phyloP scores from a whole-genome alignment of 768 basidiomycete genomes.

The Tulasnella calospora region DNA sequence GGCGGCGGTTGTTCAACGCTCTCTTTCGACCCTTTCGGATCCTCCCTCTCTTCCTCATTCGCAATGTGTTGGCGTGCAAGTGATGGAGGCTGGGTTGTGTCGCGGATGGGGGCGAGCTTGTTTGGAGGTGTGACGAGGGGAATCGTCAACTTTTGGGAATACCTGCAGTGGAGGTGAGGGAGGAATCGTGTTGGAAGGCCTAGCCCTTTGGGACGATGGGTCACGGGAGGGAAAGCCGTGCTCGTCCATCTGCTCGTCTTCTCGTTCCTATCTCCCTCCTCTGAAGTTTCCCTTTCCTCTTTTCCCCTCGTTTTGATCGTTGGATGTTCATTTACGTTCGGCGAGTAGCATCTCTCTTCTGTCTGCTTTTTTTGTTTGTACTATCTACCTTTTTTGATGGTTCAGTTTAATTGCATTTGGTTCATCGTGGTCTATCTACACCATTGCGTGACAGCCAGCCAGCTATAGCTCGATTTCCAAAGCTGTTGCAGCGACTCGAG shows the following conservation, averaged over 20 bases:
- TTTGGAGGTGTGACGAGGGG: neutral
- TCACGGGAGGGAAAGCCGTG: conserved; percentile 27
- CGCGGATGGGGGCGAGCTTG: neutral
- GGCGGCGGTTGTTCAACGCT: neutral
- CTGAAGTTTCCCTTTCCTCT: neutral
- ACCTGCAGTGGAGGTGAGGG: neutral
- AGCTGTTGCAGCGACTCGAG: neutral
- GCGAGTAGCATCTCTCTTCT: neutral
- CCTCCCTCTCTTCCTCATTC: neutral
- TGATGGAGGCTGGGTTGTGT: neutral
- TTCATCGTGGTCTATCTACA: neutral
- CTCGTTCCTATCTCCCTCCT: neutral
- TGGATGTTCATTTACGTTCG: conserved; percentile 1
- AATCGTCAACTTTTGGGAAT: neutral
- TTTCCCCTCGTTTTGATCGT: neutral
- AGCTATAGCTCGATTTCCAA: neutral
- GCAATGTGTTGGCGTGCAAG: neutral
- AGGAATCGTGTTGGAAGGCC: neutral
- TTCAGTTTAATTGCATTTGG: neutral
- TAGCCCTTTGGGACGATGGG: conserved; percentile 18
- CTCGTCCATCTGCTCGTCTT: conserved; percentile 22
- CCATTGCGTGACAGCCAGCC: no score
- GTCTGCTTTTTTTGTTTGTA: neutral
- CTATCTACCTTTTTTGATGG: neutral
- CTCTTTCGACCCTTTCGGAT: neutral